Base-by-base conservation (phyloP, 805 yeast species). In the Starmerella potacharoeniae region DNA sequence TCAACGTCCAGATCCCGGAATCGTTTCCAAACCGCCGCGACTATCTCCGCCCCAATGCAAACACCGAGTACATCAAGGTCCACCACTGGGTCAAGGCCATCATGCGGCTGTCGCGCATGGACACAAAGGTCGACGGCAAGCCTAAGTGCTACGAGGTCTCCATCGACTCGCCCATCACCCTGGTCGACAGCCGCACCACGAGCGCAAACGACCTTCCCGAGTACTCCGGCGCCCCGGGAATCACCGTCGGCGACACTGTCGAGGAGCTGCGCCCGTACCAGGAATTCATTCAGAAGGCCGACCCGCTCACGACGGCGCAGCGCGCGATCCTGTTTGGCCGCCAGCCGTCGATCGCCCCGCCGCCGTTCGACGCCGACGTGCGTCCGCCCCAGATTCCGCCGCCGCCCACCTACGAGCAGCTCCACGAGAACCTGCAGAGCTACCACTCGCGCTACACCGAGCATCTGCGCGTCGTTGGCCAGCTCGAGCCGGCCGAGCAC, bases 11-110 rank as follows among this genome's bases (percentile, higher is more conserved):
- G 60, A 83, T 93, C 28, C 97, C 97, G 1, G 80, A 81, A 58
- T 72, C 72, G 51, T 73, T 87, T 55, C 77, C 77, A 52, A 78
- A 77, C 29, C 77, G 77, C 48, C 76, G 75, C 53, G 75, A 72
- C 55, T 69, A 84, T 33, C 58, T 73, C 49, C 96, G 88, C 64
- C 96, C 97, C 1, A 95, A 93, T 68, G 86, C 96, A 0, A 80
- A 86, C 3, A 83, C 77, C 62, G 79, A 77, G 29, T 82, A 81
- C 62, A 88, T 93, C 58, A 90, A 88, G 70, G 77, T 93, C 6
- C 91, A 86, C 64, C 99, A 93, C 70, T 93, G 98, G 97, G 82
- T 93, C 64, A 93, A 93, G 70, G 77, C 93, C 14, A 84, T 95
- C 59, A 71, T 93, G 52, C 73, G 97, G 51, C 73, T 93, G 41